A percentile compares a stretch with the other conserved stretches of the same genome.
phyloP scores from a whole-genome alignment of 129 eudicot genomes.

The Lactuca saligna region DNA sequence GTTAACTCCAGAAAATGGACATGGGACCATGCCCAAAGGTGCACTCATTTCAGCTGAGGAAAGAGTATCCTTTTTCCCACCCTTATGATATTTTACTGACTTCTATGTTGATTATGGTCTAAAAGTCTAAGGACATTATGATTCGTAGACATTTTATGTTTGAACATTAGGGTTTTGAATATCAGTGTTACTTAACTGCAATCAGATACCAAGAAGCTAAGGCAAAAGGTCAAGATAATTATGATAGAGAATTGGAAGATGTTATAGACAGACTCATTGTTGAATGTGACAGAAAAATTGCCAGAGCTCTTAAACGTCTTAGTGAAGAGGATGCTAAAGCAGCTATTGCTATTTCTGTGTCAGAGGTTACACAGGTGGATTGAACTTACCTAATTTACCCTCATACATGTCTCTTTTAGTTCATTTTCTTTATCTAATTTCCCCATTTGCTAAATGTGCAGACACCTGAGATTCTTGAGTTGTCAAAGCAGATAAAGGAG shows the following conservation, averaged over 20 bases:
- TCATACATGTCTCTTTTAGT: background rate
- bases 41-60: conserved; percentile 91
- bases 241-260: conserved; percentile 91
- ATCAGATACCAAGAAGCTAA: conserved; percentile 69
- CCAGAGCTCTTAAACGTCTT: conserved; percentile 93
- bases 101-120: background rate
- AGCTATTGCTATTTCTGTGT: conserved; percentile 90
- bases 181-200: conserved; percentile 39
- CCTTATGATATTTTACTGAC: background rate
- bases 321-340: conserved; percentile 99
- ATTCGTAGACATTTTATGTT: background rate
- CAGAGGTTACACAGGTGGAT: conserved; percentile 81
- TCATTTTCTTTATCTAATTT: conserved; percentile 12
- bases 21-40: conserved; percentile 99
- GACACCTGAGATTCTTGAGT: conserved; percentile 80
- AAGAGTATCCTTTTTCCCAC: conserved; percentile 80
- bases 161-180: background rate
- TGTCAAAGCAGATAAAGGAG: conserved; percentile 89
- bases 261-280: conserved; percentile 90
- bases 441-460: conserved; percentile 30
- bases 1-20: conserved; percentile 76
- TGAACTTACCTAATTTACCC: background rate
- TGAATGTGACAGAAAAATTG: conserved; percentile 92
- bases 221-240: conserved; percentile 77
- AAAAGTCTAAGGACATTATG: background rate